Evolutionary conservation across 257 asterid species (phyloP).

Genomic region (Rubia yunnanensis): DNA sequence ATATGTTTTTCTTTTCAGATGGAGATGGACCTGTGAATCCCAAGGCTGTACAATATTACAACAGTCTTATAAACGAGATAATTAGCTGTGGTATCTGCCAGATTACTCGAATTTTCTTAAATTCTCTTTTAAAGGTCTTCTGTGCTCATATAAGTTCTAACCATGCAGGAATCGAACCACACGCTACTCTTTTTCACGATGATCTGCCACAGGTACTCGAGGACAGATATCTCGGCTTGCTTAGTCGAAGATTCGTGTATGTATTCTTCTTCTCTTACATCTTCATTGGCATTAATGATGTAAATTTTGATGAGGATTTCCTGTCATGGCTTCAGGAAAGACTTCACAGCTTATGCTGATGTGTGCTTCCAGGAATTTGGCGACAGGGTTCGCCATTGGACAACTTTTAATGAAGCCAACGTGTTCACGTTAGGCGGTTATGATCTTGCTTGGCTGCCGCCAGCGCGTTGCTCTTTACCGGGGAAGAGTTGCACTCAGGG

Average conservation of each 20-base stretch:
- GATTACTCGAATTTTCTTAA: not conserved
- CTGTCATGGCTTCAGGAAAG: conserved; percentile 26
- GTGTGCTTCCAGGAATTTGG: conserved; percentile 58
- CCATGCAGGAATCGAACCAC: conserved; percentile 7
- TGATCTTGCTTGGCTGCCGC: conserved; percentile 26
- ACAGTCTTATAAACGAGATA: conserved; percentile 5
- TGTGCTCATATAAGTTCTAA: not conserved
- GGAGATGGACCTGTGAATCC: conserved; percentile 5
- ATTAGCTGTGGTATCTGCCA: conserved; percentile 2
- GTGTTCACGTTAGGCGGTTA: conserved; percentile 36
- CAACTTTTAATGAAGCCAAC: conserved; percentile 49
- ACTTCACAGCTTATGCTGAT: conserved; percentile 38
- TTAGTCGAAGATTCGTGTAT: not conserved
- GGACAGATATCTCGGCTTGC: conserved; percentile 4
- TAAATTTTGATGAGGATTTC: not conserved
- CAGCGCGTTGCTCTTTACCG: conserved; percentile 36
- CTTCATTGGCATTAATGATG: not conserved
- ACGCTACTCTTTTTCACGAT: not conserved
- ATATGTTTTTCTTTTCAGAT: not conserved
- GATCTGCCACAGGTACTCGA: conserved; percentile 11
- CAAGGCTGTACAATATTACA: conserved; percentile 7
- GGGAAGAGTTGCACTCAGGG: conserved; percentile 20
- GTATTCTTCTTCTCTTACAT: not conserved
- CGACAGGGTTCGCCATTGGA: conserved; percentile 50
- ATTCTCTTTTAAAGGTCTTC: not conserved